These are phyloP conservation scores for Yarrowia yakushimensis DNA, from an alignment of 805 yeast species.

Conservation along the genomic window DNA sequence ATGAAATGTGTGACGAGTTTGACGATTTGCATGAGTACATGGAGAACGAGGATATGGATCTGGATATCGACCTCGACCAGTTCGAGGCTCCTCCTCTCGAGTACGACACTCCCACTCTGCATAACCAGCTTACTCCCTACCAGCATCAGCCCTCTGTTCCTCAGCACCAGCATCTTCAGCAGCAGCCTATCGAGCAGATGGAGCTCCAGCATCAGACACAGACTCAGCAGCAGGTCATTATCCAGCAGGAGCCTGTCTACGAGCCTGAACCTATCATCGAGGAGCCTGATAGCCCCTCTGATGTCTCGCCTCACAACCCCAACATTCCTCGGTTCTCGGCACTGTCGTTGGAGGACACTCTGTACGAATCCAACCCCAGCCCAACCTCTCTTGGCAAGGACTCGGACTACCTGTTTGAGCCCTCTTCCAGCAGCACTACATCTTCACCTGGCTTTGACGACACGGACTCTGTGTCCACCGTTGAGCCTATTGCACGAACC, in stretches of 20 bases:
- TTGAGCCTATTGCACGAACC: slow-evolving; percentile 4
- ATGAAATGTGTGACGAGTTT: slow-evolving; percentile 22
- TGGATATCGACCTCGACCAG: slow-evolving; percentile 24
- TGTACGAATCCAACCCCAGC: slow-evolving; percentile 10
- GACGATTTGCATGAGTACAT: slow-evolving; percentile 23
- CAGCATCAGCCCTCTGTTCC: neutral
- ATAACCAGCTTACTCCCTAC: neutral
- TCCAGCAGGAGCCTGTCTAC: neutral
- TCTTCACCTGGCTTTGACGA: slow-evolving; percentile 12
- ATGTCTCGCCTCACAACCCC: slow-evolving; percentile 5
- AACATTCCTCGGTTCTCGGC: neutral
- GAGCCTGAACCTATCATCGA: neutral
- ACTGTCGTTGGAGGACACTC: slow-evolving; percentile 15
- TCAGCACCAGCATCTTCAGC: neutral
- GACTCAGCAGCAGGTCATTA: neutral
- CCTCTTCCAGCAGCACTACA: neutral
- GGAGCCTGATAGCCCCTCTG: neutral
- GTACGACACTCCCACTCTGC: slow-evolving; percentile 21
- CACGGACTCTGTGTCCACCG: slow-evolving; percentile 21
- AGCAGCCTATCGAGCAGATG: neutral
- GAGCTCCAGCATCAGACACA: neutral
- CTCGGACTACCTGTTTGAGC: slow-evolving; percentile 21
- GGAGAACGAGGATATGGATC: slow-evolving; percentile 25
- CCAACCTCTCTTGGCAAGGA: neutral
- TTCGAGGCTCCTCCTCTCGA: slow-evolving; percentile 23